Evolutionary conservation across 768 basidiomycete genomes (phyloP).

Genomic region (Leccinum fibrillosum): DNA sequence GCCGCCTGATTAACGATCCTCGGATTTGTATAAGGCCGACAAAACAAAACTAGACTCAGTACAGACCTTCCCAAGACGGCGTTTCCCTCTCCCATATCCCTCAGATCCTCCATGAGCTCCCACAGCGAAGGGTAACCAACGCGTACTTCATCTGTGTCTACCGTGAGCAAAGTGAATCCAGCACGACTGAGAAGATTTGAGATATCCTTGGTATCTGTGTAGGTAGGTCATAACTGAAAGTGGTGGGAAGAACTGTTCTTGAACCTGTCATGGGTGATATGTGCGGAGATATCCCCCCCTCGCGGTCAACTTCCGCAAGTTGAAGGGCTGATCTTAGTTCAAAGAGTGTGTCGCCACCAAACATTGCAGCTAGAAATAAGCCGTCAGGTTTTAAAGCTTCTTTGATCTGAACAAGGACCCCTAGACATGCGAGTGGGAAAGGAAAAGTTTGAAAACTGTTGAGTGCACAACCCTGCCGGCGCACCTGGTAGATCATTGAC

Average conservation of each 20-base stretch:
- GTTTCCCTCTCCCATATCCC: slow-evolving; percentile 95
- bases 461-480: slow-evolving; percentile 11
- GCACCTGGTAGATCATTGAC: slow-evolving; percentile 93
- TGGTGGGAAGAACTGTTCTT: slow-evolving; percentile 14
- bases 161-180: slow-evolving; percentile 90
- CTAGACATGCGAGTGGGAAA: slow-evolving; percentile 37
- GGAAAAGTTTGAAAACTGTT: neutral
- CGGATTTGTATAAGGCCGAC: neutral
- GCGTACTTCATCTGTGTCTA: slow-evolving; percentile 91
- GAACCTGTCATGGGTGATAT: slow-evolving; percentile 96
- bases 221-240: slow-evolving; percentile 4
- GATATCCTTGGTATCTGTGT: slow-evolving; percentile 82
- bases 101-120: slow-evolving; percentile 92
- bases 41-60: neutral
- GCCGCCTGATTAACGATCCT: slow-evolving; percentile 43
- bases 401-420: slow-evolving; percentile 81
- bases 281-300: slow-evolving; percentile 96
- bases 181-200: slow-evolving; percentile 91
- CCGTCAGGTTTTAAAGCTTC: slow-evolving; percentile 87
- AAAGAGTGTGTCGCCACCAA: slow-evolving; percentile 95
- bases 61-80: slow-evolving; percentile 79
- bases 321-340: slow-evolving; percentile 94
- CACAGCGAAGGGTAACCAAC: slow-evolving; percentile 93
- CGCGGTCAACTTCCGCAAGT: slow-evolving; percentile 88
- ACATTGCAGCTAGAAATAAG: slow-evolving; percentile 89